phyloP scores from a whole-genome alignment of 2,329 filamentous ascomycete species.

The Fusarium vanettenii region DNA sequence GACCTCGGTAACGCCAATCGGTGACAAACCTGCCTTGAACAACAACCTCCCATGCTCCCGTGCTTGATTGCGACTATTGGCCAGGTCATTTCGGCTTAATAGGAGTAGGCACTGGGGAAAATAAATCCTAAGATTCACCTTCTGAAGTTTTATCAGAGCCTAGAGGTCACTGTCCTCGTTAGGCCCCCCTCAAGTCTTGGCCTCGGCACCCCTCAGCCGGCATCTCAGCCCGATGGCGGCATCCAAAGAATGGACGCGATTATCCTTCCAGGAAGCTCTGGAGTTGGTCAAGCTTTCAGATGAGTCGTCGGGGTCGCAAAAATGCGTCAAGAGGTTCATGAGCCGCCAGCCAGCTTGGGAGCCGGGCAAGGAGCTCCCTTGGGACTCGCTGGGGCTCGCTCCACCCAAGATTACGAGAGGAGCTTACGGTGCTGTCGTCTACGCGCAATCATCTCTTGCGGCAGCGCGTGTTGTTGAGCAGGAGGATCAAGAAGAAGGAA shows the following conservation, averaged over 20 bases:
- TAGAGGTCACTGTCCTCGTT: not conserved
- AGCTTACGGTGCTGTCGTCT: slow-evolving; percentile 54
- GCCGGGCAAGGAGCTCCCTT: slow-evolving; percentile 47
- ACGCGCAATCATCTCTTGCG: slow-evolving; percentile 51
- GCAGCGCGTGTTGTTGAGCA: slow-evolving; percentile 49
- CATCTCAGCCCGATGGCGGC: slow-evolving; percentile 9
- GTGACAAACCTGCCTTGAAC: not conserved
- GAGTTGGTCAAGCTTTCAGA: slow-evolving; percentile 41
- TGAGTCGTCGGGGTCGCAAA: not conserved
- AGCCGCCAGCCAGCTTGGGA: slow-evolving; percentile 50
- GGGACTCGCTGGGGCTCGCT: slow-evolving; percentile 35
- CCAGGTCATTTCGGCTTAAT: not conserved
- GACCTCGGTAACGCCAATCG: slow-evolving; percentile 31
- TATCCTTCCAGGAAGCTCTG: slow-evolving; percentile 47
- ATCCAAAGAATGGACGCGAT: slow-evolving; percentile 37
- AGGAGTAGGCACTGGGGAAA: not conserved
- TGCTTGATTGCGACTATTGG: not conserved
- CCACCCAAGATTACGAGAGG: slow-evolving; percentile 33
- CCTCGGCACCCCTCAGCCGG: not conserved
- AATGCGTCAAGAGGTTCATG: slow-evolving; percentile 41
- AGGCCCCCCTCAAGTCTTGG: not conserved
- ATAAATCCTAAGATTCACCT: not conserved
- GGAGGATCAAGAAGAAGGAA: slow-evolving; percentile 40
- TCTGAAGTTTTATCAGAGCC: no score
- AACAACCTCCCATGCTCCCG: not conserved